Conservation (phyloP, 1,284 basidiomycete genomes). For the Pseudozyma pruni region DNA sequence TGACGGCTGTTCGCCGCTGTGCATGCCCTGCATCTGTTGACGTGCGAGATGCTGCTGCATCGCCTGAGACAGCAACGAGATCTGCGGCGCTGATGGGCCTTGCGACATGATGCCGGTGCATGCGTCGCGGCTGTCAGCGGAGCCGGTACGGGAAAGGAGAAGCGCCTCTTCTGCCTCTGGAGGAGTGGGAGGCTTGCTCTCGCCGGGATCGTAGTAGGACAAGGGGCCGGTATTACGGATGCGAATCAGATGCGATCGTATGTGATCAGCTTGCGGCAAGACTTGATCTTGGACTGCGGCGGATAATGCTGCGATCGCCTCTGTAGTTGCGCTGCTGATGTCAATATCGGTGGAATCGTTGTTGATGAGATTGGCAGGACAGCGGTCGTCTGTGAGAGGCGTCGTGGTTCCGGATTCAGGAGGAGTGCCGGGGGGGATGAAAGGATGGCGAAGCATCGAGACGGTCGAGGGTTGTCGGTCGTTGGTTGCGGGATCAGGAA, state of each 20-base stretch:
- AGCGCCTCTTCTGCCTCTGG: conserved; percentile 19
- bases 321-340: not conserved
- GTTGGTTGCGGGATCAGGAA: not conserved
- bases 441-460: conserved; percentile 2
- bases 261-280: not conserved
- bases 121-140: conserved; percentile 8
- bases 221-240: conserved; percentile 13
- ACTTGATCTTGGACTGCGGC: not conserved
- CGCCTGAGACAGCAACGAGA: conserved; percentile 51
- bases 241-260: not conserved
- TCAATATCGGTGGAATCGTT: not conserved
- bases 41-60: conserved; percentile 51
- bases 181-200: conserved; percentile 37
- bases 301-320: not conserved
- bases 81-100: conserved; percentile 25
- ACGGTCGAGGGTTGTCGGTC: not conserved
- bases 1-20: conserved; percentile 6
- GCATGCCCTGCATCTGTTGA: conserved; percentile 31
- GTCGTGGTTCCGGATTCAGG: conserved; percentile 25
- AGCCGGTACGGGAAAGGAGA: conserved; percentile 9
- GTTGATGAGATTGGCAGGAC: not conserved
- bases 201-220: conserved; percentile 38
- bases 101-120: conserved; percentile 37
- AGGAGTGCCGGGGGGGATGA: conserved; percentile 23
- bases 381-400: conserved; percentile 23